Conservation (phyloP, 176 grass and related monocot species). For the barley (Hordeum vulgare) region DNA sequence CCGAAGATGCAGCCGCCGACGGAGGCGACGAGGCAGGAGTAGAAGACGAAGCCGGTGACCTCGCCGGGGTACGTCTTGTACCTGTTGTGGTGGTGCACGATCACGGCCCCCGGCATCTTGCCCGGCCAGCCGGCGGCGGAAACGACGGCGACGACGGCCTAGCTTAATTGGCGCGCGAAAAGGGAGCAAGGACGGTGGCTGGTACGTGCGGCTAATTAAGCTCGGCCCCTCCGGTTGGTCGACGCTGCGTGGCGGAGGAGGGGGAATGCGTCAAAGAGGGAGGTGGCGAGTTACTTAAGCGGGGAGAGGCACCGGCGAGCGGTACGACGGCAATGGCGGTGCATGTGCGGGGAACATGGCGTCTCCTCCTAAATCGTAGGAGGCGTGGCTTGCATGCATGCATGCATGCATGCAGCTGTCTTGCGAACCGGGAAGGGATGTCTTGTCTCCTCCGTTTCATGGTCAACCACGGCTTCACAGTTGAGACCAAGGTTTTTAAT, state of each 20-base stretch:
- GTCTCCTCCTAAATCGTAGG: constrained; percentile 24
- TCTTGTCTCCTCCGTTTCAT: constrained; percentile 22
- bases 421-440: neutral
- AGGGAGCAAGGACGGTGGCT: neutral
- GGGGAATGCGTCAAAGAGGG: constrained; percentile 29
- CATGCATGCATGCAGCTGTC: neutral
- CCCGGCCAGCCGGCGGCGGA: neutral
- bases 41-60: constrained; percentile 41
- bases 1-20: constrained; percentile 52
- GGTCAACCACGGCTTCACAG: constrained; percentile 5
- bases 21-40: constrained; percentile 43
- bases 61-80: constrained; percentile 54
- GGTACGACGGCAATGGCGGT: constrained; percentile 33
- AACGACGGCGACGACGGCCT: neutral
- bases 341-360: neutral
- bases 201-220: neutral
- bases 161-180: neutral
- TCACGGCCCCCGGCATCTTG: constrained; percentile 42
- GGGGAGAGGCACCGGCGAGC: constrained; percentile 10
- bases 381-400: neutral
- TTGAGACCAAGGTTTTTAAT: too few species aligned
- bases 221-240: constrained; percentile 10
- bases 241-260: constrained; percentile 4
- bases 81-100: constrained; percentile 46
- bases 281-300: constrained; percentile 26